Base-by-base conservation (phyloP, 1,284 basidiomycete species). In the Apiotrichum porosum region DNA sequence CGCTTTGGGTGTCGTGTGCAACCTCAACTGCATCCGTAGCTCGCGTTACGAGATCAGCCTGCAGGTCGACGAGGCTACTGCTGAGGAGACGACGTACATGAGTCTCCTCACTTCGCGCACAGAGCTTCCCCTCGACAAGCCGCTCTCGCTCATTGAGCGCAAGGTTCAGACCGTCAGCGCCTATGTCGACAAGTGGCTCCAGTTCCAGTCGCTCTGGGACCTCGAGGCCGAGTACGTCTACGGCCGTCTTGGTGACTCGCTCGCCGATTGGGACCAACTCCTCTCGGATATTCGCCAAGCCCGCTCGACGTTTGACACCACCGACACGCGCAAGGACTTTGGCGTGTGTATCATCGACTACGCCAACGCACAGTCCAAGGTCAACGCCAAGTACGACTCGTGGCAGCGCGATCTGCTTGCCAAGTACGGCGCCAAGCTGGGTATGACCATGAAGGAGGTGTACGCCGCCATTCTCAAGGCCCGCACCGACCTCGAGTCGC, bases 151-250 rank as follows among this genome's bases (percentile, higher is more conserved):
- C 15, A 85, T 98, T 63, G 92, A 97, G 73, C 76, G 76, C 62
- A 97, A 97, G 73, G 82, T 95, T 9, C 66, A 66, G 48, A 47
- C 52, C 8, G 80, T 98, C 44, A 84, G 81, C 59, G 84, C 85
- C 36, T 98, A 98, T 70, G 91, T 97, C 42, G 86, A 80, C 56
- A 95, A 95, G 75, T 98, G 95, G 94, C 82, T 97, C 0, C 92
- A 94, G 67, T 98, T 98, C 81, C 95, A 98, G 73, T 94, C 92
- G 0, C 79, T 98, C 0, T 98, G 94, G 95, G 95, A 98, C 70
- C 83, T 97, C 41, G 92, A 98, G 73, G 82, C 92, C 14, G 94
- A 97, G 79, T 87, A 87, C 64, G 92, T 98, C 18, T 97, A 95
- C 79, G 86, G 57, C 45, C 85, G 88, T 0, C 83, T 97, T 8